Evolutionary conservation across 306 rosid species (phyloP), one percentile per base, ranked within the genome.

Genomic region (Vigna mungo): DNA sequence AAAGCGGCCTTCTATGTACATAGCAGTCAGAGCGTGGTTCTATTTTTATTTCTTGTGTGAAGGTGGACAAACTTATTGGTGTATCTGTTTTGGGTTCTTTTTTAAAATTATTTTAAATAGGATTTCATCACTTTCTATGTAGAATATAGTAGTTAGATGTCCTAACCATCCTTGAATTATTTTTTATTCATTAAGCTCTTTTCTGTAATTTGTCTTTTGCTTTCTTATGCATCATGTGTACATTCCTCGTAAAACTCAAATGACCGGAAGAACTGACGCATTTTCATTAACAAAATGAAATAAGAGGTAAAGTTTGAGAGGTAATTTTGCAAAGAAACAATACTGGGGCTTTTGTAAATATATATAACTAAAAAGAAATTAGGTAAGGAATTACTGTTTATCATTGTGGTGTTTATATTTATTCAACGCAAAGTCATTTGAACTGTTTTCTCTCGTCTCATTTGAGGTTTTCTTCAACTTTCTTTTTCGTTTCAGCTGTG

Each of bases 91-190:
- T 47, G 54, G 20, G 56, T 32, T 60, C 49, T 15, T 49, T 81
- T 69, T 30, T 44, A 69, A 23, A 71, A 49, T 78, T 49, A 18
- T 78, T 90, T 91, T 88, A 88, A 77, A 86, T 86, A 88, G 70
- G 69, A 43, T 44, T 77, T 68, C 1, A 39, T 80, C 30, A 48
- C 12, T 21, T 69, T 54, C 60, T 23, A 54, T 71, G 80, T 72
- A 65, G 72, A 82, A 65, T 34, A 18, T 36, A 30, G 27, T 71
- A 34, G 55, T 74, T 78, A 65, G 72, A 51, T 79, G 80, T 36
- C 55, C 53, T 16, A 55, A 43, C 36, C 16, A 72, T 60, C 7
- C 49, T 27, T 52, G 25, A 59, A 48, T 61, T 78, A 9, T 69
- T 54, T 32, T 67, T 49, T 39, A 53, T 76, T 52, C 43, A 39